A percentile compares a stretch with the other conserved stretches of the same genome.
Evolutionary conservation across 1,284 basidiomycete genomes (phyloP).

Genomic region (Sanguinoderma infundibulare): DNA sequence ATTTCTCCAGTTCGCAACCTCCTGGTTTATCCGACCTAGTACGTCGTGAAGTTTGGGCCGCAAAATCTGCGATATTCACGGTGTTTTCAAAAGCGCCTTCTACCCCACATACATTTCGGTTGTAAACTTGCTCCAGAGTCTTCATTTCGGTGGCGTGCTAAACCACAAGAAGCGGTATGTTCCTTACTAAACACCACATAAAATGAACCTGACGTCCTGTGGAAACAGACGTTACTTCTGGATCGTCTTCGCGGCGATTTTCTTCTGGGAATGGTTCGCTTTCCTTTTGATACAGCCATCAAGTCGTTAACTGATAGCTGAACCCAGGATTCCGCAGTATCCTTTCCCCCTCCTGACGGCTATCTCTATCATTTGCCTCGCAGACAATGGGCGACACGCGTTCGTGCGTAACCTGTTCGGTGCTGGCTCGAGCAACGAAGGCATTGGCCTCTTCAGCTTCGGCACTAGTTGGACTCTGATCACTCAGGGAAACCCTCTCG

Average conservation of each 20-base stretch:
- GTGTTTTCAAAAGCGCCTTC: conserved; percentile 46
- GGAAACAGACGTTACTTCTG: conserved; percentile 48
- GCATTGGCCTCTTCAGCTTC: conserved; percentile 53
- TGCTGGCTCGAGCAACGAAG: conserved; percentile 56
- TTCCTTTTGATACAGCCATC: background rate
- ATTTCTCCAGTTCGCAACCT: conserved; percentile 47
- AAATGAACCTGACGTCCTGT: background rate
- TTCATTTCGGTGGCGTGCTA: conserved; percentile 53
- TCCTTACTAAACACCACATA: background rate
- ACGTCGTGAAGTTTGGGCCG: conserved; percentile 15
- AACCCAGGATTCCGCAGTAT: conserved; percentile 45
- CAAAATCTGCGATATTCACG: background rate
- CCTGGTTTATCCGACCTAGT: conserved; percentile 70
- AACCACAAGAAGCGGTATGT: conserved; percentile 49
- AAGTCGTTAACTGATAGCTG: background rate
- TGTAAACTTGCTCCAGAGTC: conserved; percentile 59
- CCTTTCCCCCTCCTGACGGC: conserved; percentile 51
- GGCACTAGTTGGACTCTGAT: conserved; percentile 58
- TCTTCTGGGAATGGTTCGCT: conserved; percentile 51
- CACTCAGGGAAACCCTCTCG: conserved; percentile 54
- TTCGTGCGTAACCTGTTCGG: conserved; percentile 56
- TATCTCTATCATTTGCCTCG: conserved; percentile 53
- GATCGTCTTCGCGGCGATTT: conserved; percentile 56
- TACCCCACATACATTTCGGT: conserved; percentile 59
- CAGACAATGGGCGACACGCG: conserved; percentile 49